A percentile compares a stretch with the other conserved stretches of the same genome.
Evolutionary conservation across 1,284 basidiomycete genomes (phyloP).

Genomic region (Ustilago curta): DNA sequence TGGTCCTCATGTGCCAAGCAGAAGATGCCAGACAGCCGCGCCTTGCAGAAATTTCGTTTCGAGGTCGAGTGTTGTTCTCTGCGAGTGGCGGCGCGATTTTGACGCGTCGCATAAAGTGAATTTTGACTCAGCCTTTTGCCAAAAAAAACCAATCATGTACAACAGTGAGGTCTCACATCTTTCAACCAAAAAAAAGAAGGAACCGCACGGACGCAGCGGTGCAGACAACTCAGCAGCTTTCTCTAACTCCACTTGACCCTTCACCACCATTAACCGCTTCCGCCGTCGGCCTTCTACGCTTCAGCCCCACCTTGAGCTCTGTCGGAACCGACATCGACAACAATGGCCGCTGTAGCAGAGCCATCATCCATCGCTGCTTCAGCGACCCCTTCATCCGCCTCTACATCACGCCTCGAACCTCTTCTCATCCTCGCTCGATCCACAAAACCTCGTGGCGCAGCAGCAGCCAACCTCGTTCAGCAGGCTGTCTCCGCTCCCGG

Average conservation of each 20-base stretch:
- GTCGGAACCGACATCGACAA: neutral
- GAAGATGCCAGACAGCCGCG: no score
- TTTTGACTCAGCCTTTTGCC: slow-evolving; percentile 26
- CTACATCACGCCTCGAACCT: slow-evolving; percentile 74
- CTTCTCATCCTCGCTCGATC: slow-evolving; percentile 81
- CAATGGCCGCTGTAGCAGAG: slow-evolving; percentile 33
- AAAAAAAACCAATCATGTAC: neutral
- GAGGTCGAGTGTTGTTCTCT: slow-evolving; percentile 36
- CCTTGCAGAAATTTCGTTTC: slow-evolving; percentile 8
- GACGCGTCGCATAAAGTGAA: slow-evolving; percentile 42
- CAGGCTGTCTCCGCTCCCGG: slow-evolving; percentile 88
- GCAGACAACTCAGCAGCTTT: slow-evolving; percentile 11
- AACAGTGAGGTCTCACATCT: neutral
- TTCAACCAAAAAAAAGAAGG: neutral
- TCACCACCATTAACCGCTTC: no score
- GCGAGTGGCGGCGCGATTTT: slow-evolving; percentile 20
- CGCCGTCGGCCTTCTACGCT: neutral
- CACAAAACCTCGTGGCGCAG: slow-evolving; percentile 88
- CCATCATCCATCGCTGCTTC: slow-evolving; percentile 9
- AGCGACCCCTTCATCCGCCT: slow-evolving; percentile 14
- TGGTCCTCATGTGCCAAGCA: neutral
- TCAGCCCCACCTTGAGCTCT: neutral
- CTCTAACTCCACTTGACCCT: slow-evolving; percentile 14
- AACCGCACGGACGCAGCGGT: slow-evolving; percentile 10
- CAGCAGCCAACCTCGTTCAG: slow-evolving; percentile 85